phyloP scores from a whole-genome alignment of 2,329 filamentous ascomycete genomes.

The Trichoderma sp. region DNA sequence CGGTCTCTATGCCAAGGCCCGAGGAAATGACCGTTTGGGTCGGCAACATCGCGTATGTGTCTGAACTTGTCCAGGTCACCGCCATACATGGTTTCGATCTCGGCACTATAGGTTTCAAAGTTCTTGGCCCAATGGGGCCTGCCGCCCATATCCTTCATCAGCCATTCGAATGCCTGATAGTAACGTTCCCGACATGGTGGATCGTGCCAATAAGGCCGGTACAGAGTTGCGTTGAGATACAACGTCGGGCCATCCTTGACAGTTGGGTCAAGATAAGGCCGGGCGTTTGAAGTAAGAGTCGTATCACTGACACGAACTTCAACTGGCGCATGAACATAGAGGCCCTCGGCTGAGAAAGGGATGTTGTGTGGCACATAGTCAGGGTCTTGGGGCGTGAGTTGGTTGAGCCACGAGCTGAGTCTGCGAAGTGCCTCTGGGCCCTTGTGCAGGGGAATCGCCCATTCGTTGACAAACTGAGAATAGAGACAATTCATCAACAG shows the following conservation, averaged over 20 bases:
- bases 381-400: constrained; percentile 57
- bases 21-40: constrained; percentile 82
- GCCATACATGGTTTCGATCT: constrained; percentile 68
- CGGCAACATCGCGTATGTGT: constrained; percentile 64
- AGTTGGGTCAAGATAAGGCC: constrained; percentile 67
- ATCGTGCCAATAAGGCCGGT: constrained; percentile 75
- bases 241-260: constrained; percentile 66
- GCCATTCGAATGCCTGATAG: constrained; percentile 85
- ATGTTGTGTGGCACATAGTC: constrained; percentile 66
- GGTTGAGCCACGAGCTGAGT: constrained; percentile 80
- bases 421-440: constrained; percentile 84
- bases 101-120: constrained; percentile 60
- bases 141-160: constrained; percentile 82
- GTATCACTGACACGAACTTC: constrained; percentile 86
- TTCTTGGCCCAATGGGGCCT: constrained; percentile 94
- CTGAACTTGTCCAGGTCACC: constrained; percentile 65
- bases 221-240: constrained; percentile 87
- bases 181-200: constrained; percentile 74
- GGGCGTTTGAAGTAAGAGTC: constrained; percentile 33
- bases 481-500: constrained; percentile 97
- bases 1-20: constrained; percentile 84
- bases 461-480: constrained; percentile 98
- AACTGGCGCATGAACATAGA: constrained; percentile 86
- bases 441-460: constrained; percentile 82
- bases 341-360: constrained; percentile 72